Percentiles rank a stretch among this genome's conserved stretches.
Evolutionary conservation across 345 rosid species (phyloP).

Genomic region (Linum usitatissimum): DNA sequence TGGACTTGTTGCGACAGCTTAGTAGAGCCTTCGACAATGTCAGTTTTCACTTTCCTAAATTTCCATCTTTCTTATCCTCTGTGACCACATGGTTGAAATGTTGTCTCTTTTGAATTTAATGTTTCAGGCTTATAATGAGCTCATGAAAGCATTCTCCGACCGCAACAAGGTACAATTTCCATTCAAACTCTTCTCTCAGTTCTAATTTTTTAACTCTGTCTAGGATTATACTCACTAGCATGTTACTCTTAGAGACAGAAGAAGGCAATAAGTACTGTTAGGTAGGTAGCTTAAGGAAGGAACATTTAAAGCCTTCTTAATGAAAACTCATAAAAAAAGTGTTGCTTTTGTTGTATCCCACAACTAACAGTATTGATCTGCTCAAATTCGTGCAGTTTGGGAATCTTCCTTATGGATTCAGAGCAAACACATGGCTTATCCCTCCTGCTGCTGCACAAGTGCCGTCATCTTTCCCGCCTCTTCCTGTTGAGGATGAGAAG

Average conservation of each 20-base stretch:
- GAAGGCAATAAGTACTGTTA: neutral
- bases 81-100: neutral
- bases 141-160: conserved; percentile 77
- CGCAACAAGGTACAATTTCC: conserved; percentile 66
- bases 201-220: no score
- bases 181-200: neutral
- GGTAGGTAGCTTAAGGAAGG: neutral
- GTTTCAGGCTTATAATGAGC: conserved; percentile 72
- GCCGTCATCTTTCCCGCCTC: conserved; percentile 58
- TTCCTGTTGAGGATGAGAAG: conserved; percentile 74
- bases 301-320: neutral
- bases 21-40: conserved; percentile 89
- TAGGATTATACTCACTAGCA: neutral
- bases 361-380: neutral
- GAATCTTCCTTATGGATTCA: conserved; percentile 93
- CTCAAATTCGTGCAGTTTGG: conserved; percentile 54
- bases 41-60: conserved; percentile 9
- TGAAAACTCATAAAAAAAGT: neutral
- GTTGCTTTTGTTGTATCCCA: neutral
- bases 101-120: conserved; percentile 12
- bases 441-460: conserved; percentile 71
- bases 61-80: neutral
- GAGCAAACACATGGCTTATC: conserved; percentile 96
- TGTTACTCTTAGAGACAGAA: neutral
- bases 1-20: conserved; percentile 82